Percentiles rank a stretch among this genome's conserved stretches.
Conservation (phyloP, 192 early-diverging fungal species). For the Nowakowskiella sp. region DNA sequence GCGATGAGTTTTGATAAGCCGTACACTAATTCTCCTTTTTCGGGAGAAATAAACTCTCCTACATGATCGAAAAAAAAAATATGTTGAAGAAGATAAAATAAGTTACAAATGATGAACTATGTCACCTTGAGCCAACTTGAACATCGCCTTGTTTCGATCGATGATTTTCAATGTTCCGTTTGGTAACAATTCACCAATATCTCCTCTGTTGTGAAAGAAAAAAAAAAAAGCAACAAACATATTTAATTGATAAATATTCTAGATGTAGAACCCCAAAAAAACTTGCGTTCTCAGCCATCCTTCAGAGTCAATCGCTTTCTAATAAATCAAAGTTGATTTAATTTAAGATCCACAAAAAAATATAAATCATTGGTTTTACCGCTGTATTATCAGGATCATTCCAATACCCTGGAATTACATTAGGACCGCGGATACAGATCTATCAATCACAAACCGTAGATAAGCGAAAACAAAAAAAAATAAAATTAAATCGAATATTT, state of each 20-base stretch:
- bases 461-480: too few species aligned
- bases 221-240: too few species aligned
- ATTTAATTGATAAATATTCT: too few species aligned
- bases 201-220: slow-evolving; percentile 50
- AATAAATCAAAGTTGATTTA: slow-evolving; percentile 47
- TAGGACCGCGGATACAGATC: slow-evolving; percentile 43
- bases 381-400: slow-evolving; percentile 1
- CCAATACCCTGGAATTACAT: slow-evolving; percentile 18
- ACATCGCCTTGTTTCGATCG: slow-evolving; percentile 43
- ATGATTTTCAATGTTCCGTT: slow-evolving; percentile 42
- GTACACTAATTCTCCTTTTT: slow-evolving; percentile 43
- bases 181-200: slow-evolving; percentile 38
- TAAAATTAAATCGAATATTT: too few species aligned
- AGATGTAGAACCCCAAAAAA: too few species aligned
- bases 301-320: slow-evolving; percentile 53
- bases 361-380: slow-evolving; percentile 11
- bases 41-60: slow-evolving; percentile 41
- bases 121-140: slow-evolving; percentile 43
- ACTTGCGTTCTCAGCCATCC: slow-evolving; percentile 65
- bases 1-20: slow-evolving; percentile 64
- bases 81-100: too few species aligned
- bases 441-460: too few species aligned
- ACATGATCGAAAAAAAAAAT: too few species aligned
- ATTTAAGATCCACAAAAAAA: slow-evolving; percentile 15
- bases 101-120: too few species aligned